These are phyloP conservation scores for Sclerospora graminicola DNA, from an alignment of 352 stramenopile genomes.

Conservation along the genomic window DNA sequence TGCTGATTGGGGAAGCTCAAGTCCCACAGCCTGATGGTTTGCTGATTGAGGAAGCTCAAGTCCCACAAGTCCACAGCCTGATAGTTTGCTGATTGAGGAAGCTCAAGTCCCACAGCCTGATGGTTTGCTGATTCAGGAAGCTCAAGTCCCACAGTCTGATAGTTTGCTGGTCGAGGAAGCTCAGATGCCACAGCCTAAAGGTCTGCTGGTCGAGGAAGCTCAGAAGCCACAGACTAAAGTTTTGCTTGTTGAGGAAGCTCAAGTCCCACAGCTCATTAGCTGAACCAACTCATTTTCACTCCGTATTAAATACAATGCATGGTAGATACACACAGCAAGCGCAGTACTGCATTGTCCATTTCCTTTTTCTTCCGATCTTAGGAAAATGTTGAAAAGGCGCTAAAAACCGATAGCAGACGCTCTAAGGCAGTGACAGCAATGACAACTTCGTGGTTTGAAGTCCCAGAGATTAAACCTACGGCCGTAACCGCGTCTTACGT, in stretches of 20 bases:
- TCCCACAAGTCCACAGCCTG: too few relatives aligned
- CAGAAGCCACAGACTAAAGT: slow-evolving; percentile 6
- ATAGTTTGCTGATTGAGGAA: too few relatives aligned
- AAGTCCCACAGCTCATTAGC: slow-evolving; percentile 9
- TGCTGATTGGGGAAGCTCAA: slow-evolving; percentile 23
- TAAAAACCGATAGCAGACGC: too few relatives aligned
- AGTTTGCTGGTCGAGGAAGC: too few relatives aligned
- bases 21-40: slow-evolving; percentile 4
- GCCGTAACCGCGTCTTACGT: slow-evolving; percentile 36
- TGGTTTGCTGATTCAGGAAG: too few relatives aligned
- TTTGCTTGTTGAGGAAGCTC: slow-evolving; percentile 23
- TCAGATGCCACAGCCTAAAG: slow-evolving; percentile 7
- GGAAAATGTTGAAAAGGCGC: slow-evolving; percentile 3
- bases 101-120: slow-evolving; percentile 9
- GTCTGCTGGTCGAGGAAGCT: slow-evolving; percentile 20
- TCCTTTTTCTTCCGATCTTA: too few relatives aligned
- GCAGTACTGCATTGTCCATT: too few relatives aligned
- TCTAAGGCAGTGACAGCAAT: too few relatives aligned
- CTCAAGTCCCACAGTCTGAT: slow-evolving; percentile 9
- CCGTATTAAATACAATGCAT: slow-evolving; percentile 14
- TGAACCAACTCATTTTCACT: slow-evolving; percentile 2
- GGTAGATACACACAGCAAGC: too few relatives aligned
- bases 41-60: slow-evolving; percentile 22
- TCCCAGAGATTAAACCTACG: slow-evolving; percentile 35
- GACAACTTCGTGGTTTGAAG: slow-evolving; percentile 35